phyloP scores from a whole-genome alignment of 2,329 filamentous ascomycete genomes.

The Orbilia oligospora region DNA sequence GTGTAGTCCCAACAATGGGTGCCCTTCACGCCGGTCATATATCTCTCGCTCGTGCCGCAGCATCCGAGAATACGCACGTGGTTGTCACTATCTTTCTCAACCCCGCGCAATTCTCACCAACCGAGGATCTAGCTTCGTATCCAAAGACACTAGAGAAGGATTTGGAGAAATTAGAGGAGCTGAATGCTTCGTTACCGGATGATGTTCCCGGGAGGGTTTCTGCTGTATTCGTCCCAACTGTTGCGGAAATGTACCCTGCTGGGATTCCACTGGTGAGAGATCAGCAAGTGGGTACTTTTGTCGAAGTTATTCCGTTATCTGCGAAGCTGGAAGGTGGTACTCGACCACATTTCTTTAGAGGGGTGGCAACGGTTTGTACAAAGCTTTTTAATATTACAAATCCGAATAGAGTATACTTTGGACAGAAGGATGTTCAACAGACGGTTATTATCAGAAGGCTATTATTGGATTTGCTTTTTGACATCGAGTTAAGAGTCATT shows the following conservation, averaged over 20 bases:
- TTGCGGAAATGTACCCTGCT: constrained; percentile 87
- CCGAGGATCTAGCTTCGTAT: constrained; percentile 90
- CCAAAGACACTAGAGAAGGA: constrained; percentile 91
- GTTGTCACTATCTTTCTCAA: constrained; percentile 96
- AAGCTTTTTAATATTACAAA: constrained; percentile 89
- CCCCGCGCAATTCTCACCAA: constrained; percentile 91
- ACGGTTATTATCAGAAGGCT: constrained; percentile 89
- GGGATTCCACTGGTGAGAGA: constrained; percentile 73
- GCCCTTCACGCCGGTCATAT: constrained; percentile 94
- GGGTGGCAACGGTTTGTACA: constrained; percentile 96
- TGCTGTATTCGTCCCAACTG: constrained; percentile 88
- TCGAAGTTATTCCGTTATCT: constrained; percentile 88
- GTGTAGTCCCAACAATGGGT: constrained; percentile 96
- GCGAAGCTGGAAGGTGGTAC: constrained; percentile 86
- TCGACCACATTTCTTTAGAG: constrained; percentile 93
- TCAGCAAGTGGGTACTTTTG: constrained; percentile 86
- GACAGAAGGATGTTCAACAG: constrained; percentile 98
- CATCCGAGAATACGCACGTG: constrained; percentile 85
- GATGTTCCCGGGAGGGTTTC: constrained; percentile 77
- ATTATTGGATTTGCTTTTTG: constrained; percentile 87
- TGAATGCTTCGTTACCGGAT: constrained; percentile 78
- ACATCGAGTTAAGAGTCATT: constrained; percentile 80
- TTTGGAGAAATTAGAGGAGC: constrained; percentile 74
- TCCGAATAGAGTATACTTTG: constrained; percentile 88
- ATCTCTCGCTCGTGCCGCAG: constrained; percentile 85